These are phyloP conservation scores for Phytophthora ramorum DNA, from an alignment of 352 stramenopile genomes.

Conservation along the genomic window DNA sequence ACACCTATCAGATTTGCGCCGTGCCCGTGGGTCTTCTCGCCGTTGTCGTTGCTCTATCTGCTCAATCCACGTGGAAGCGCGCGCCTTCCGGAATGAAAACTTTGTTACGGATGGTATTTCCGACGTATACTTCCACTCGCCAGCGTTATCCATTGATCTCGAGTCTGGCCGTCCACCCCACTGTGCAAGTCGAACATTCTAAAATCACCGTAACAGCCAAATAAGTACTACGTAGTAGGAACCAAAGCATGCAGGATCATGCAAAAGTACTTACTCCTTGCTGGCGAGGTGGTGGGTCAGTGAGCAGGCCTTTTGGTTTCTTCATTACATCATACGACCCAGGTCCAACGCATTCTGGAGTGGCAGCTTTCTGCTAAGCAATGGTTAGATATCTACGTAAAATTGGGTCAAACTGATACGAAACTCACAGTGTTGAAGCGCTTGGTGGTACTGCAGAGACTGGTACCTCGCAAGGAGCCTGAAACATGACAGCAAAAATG, in stretches of 20 bases:
- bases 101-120: slow-evolving; percentile 63
- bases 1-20: slow-evolving; percentile 7
- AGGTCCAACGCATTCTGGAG: slow-evolving; percentile 56
- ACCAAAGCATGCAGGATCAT: not conserved
- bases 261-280: slow-evolving; percentile 24
- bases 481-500: not conserved
- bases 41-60: slow-evolving; percentile 63
- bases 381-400: not conserved
- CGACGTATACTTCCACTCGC: slow-evolving; percentile 70
- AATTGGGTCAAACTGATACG: not conserved
- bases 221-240: not conserved
- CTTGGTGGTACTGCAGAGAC: slow-evolving; percentile 70
- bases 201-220: not conserved
- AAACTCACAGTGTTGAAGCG: slow-evolving; percentile 52
- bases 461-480: slow-evolving; percentile 73
- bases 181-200: slow-evolving; percentile 48
- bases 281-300: slow-evolving; percentile 27
- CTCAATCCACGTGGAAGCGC: slow-evolving; percentile 71
- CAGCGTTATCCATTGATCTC: slow-evolving; percentile 59
- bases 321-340: slow-evolving; percentile 62
- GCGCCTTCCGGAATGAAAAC: slow-evolving; percentile 65
- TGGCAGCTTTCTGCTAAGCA: slow-evolving; percentile 48
- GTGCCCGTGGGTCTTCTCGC: slow-evolving; percentile 47
- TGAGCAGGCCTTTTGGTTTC: slow-evolving; percentile 29
- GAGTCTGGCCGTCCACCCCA: slow-evolving; percentile 52